A percentile compares a stretch with the other conserved stretches of the same genome.
Conservation (phyloP, 352 stramenopile species). For the Phytophthora kernoviae region DNA sequence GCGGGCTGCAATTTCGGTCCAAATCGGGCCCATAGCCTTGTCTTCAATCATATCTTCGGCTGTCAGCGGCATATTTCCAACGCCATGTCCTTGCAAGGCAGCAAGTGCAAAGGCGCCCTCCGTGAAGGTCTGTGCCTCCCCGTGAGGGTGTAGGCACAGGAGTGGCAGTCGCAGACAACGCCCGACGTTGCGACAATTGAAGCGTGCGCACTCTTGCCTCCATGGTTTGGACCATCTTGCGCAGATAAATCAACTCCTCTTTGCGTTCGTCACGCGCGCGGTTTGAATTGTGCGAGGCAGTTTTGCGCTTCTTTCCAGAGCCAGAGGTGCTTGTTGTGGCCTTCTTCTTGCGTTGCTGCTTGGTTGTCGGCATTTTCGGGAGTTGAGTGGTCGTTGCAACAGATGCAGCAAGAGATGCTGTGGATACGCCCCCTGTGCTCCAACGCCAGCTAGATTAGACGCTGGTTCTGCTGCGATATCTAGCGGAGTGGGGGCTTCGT, state of each 20-base stretch:
- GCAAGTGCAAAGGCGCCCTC: slow-evolving; percentile 27
- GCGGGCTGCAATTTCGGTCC: slow-evolving; percentile 54
- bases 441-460: neutral
- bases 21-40: slow-evolving; percentile 46
- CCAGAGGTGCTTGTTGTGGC: slow-evolving; percentile 7
- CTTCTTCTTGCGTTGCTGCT: slow-evolving; percentile 32
- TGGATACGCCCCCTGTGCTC: neutral
- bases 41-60: slow-evolving; percentile 31
- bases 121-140: slow-evolving; percentile 27
- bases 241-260: slow-evolving; percentile 72
- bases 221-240: slow-evolving; percentile 61
- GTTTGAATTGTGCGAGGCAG: slow-evolving; percentile 57
- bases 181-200: slow-evolving; percentile 40
- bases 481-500: neutral
- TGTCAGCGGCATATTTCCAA: slow-evolving; percentile 17
- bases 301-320: slow-evolving; percentile 48
- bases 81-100: slow-evolving; percentile 23
- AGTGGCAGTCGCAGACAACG: slow-evolving; percentile 15
- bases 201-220: slow-evolving; percentile 42
- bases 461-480: slow-evolving; percentile 12
- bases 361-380: slow-evolving; percentile 26
- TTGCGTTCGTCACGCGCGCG: slow-evolving; percentile 61
- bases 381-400: slow-evolving; percentile 13
- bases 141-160: slow-evolving; percentile 16
- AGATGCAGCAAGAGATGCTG: neutral